Evolutionary conservation across 306 rosid genomes (phyloP).

Genomic region (Hylodesmum podocarpum): DNA sequence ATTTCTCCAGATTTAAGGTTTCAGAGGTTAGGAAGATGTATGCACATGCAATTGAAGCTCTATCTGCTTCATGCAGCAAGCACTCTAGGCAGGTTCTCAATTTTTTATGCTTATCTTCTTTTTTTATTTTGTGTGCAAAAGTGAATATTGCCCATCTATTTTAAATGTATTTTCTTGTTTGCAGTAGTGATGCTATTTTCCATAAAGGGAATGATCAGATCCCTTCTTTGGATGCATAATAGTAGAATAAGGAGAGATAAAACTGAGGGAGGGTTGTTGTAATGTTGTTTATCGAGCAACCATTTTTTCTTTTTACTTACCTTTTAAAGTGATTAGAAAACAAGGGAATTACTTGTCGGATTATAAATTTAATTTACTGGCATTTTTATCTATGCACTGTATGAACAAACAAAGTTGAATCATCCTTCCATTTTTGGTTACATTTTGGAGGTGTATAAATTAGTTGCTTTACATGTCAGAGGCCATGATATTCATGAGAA

Average conservation of each 20-base stretch:
- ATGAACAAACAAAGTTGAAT: conserved; percentile 14
- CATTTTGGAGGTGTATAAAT: conserved; percentile 22
- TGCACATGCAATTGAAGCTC: conserved; percentile 87
- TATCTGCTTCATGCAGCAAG: conserved; percentile 81
- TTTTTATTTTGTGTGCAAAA: neutral
- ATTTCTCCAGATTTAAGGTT: conserved; percentile 93
- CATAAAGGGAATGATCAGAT: neutral
- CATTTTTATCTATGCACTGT: neutral
- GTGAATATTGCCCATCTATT: conserved; percentile 10
- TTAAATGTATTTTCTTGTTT: conserved; percentile 20
- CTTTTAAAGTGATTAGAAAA: neutral
- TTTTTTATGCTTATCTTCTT: conserved; percentile 31
- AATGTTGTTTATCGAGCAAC: conserved; percentile 6
- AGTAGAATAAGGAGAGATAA: neutral
- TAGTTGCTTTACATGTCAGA: too few species aligned
- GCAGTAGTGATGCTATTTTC: conserved; percentile 1
- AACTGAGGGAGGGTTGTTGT: conserved; percentile 3
- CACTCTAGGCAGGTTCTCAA: conserved; percentile 97
- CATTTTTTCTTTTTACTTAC: neutral
- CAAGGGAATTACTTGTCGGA: neutral
- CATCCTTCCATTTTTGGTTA: conserved; percentile 20
- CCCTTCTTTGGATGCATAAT: neutral
- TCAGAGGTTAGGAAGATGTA: conserved; percentile 88
- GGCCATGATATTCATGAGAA: too few species aligned
- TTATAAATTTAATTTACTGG: conserved; percentile 3